Evolutionary conservation across 2,329 filamentous ascomycete genomes (phyloP).

Genomic region (Grosmannia clavigera): DNA sequence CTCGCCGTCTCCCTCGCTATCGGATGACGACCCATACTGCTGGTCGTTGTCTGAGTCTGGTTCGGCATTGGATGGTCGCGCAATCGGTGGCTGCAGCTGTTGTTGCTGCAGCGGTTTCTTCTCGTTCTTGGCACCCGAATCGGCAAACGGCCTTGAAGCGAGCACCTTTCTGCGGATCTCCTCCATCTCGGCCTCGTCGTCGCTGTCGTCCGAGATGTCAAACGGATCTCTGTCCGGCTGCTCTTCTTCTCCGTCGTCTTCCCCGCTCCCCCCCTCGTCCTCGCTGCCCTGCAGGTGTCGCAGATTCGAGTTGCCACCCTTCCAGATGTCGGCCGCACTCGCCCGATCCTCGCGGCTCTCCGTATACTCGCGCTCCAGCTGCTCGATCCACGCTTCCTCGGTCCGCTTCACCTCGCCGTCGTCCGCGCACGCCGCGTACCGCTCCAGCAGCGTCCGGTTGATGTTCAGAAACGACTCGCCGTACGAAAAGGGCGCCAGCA

Average conservation of each 20-base stretch:
- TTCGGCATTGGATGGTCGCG: conserved; percentile 46
- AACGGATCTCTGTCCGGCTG: conserved; percentile 45
- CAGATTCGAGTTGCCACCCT: conserved; percentile 78
- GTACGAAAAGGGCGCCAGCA: conserved; percentile 77
- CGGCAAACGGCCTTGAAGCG: conserved; percentile 77
- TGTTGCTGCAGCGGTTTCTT: conserved; percentile 36
- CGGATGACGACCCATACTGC: conserved; percentile 4
- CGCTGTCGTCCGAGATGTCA: conserved; percentile 64
- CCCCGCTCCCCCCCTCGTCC: conserved; percentile 25
- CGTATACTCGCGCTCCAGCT: conserved; percentile 79
- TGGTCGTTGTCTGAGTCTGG: conserved; percentile 54
- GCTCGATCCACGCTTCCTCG: conserved; percentile 77
- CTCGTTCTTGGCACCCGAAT: conserved; percentile 25
- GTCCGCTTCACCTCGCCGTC: conserved; percentile 74
- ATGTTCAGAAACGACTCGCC: conserved; percentile 83
- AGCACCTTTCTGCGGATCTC: conserved; percentile 84
- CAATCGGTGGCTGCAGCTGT: conserved; percentile 50
- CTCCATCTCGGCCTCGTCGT: conserved; percentile 69
- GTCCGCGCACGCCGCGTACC: conserved; percentile 72
- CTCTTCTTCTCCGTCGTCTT: conserved; percentile 26
- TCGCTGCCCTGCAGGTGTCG: conserved; percentile 35
- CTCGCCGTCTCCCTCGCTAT: conserved; percentile 13
- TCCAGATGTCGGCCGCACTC: conserved; percentile 70
- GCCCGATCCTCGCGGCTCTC: conserved; percentile 56
- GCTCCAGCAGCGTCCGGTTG: conserved; percentile 68